These are phyloP conservation scores for Neurospora sp. DNA, from an alignment of 2,329 filamentous ascomycete species.

Conservation along the genomic window DNA sequence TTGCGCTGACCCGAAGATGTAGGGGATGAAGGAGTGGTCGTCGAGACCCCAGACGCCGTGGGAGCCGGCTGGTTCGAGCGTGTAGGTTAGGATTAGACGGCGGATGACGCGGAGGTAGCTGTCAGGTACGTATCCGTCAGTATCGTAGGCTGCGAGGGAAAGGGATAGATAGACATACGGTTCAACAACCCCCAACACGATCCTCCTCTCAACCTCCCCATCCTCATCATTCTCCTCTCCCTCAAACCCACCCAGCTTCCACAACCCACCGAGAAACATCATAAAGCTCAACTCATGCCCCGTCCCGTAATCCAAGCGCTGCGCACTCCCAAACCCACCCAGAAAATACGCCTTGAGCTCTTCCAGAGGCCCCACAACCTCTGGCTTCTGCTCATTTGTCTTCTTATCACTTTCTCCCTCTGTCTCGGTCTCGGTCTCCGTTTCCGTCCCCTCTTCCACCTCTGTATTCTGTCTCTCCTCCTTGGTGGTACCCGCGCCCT, in stretches of 20 bases:
- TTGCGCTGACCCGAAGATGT: conserved; percentile 92
- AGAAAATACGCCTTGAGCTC: conserved; percentile 75
- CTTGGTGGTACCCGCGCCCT: neutral
- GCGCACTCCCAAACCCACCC: conserved; percentile 77
- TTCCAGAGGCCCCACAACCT: conserved; percentile 23
- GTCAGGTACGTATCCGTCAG: conserved; percentile 1
- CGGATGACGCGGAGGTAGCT: conserved; percentile 77
- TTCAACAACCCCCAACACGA: conserved; percentile 75
- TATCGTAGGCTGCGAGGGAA: neutral
- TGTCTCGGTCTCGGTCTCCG: neutral
- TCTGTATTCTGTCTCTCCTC: neutral
- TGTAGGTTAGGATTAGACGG: conserved; percentile 80
- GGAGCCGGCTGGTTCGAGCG: conserved; percentile 86
- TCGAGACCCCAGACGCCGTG: conserved; percentile 99
- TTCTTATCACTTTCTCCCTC: neutral
- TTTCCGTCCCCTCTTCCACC: conserved; percentile 2
- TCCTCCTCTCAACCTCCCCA: conserved; percentile 60
- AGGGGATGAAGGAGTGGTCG: conserved; percentile 88
- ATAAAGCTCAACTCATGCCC: conserved; percentile 93
- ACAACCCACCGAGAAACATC: conserved; percentile 80
- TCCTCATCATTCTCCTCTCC: conserved; percentile 28
- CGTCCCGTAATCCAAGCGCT: conserved; percentile 89
- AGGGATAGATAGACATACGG: conserved; percentile 45
- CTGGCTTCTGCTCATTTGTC: neutral
- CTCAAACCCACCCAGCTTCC: conserved; percentile 78